Percentiles rank a stretch among this genome's conserved stretches.
These are phyloP conservation scores for Globisporangium echinulatum DNA, from an alignment of 352 stramenopile genomes.

Conservation along the genomic window DNA sequence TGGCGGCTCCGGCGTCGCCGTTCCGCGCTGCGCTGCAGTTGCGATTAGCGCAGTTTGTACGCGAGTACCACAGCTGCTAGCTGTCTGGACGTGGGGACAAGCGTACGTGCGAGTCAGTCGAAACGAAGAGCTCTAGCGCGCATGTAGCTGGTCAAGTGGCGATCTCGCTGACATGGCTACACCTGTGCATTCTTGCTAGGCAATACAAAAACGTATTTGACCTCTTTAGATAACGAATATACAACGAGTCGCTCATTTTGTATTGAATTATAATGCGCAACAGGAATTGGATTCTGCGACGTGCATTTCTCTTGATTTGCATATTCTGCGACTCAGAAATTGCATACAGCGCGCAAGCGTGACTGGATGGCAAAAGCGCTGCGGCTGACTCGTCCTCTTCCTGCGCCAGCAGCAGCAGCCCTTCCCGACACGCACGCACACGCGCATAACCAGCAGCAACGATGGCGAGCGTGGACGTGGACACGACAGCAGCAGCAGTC, in stretches of 20 bases:
- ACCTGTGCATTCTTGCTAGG: background rate
- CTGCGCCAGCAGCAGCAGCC: background rate
- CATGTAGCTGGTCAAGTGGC: too few species aligned
- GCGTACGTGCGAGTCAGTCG: background rate
- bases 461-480: slow-evolving; percentile 10
- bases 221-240: background rate
- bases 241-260: background rate
- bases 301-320: too few species aligned
- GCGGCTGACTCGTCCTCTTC: background rate
- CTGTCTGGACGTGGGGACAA: too few species aligned
- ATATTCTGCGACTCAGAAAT: too few species aligned
- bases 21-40: slow-evolving; percentile 53
- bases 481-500: background rate
- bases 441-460: background rate
- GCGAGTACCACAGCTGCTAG: slow-evolving; percentile 75
- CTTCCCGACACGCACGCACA: background rate
- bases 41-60: slow-evolving; percentile 55
- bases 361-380: background rate
- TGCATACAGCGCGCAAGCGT: background rate
- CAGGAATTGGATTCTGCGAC: too few species aligned
- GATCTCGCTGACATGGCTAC: background rate
- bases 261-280: too few species aligned
- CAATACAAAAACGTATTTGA: too few species aligned
- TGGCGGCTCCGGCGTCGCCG: slow-evolving; percentile 40
- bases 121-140: background rate